These are phyloP conservation scores for Saccharomycopsis sp. DNA, from an alignment of 805 yeast genomes.

Conservation along the genomic window DNA sequence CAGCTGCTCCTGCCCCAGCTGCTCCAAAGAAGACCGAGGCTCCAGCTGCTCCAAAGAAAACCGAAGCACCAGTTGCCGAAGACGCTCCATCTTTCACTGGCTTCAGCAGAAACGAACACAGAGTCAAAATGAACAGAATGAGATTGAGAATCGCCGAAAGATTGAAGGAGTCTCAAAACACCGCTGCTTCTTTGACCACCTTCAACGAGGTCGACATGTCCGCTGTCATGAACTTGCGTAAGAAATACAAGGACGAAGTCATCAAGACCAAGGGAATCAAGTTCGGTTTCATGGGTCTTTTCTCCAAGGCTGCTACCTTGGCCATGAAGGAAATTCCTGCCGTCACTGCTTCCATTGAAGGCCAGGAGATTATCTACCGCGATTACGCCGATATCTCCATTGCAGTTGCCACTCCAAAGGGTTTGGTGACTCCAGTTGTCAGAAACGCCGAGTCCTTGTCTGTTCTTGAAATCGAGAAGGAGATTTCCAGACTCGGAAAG, in stretches of 20 bases:
- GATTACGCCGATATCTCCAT: constrained; percentile 93
- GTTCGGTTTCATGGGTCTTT: constrained; percentile 98
- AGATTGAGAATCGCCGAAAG: constrained; percentile 98
- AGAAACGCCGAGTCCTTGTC: constrained; percentile 92
- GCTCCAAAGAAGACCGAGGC: constrained; percentile 29
- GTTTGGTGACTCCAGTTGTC: constrained; percentile 95
- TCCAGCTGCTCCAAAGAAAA: constrained; percentile 25
- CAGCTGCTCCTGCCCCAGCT: constrained; percentile 26
- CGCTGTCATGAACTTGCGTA: constrained; percentile 85
- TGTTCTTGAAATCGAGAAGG: constrained; percentile 84
- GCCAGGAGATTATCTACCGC: constrained; percentile 89
- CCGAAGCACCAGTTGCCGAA: constrained; percentile 23
- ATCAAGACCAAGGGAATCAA: constrained; percentile 89
- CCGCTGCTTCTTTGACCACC: constrained; percentile 96
- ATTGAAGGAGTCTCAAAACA: constrained; percentile 97
- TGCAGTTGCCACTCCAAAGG: constrained; percentile 99
- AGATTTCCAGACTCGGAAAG: constrained; percentile 70
- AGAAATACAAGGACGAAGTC: constrained; percentile 93
- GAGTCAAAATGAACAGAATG: constrained; percentile 99
- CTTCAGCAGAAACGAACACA: constrained; percentile 79
- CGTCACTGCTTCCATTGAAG: constrained; percentile 91
- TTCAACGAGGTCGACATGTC: constrained; percentile 98
- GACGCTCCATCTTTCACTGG: constrained; percentile 34
- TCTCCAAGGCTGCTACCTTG: constrained; percentile 85
- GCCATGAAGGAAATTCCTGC: constrained; percentile 95